Evolutionary conservation across 768 basidiomycete genomes (phyloP), one percentile per base, ranked within the genome.

Genomic region (Psilocybe subaeruginosa): DNA sequence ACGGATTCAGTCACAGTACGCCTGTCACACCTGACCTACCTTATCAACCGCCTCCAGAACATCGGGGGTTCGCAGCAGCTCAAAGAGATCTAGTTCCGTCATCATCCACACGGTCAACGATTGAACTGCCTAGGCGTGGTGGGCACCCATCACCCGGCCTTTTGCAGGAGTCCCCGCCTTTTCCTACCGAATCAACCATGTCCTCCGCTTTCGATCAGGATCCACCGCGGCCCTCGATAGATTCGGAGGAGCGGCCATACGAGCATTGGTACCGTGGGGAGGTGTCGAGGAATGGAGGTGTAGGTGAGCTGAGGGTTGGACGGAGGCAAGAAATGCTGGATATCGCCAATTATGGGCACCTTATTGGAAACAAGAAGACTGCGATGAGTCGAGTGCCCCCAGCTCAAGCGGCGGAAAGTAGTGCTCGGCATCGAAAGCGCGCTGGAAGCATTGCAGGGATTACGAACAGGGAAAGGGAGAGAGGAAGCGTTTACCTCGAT

Each of bases 211-310:
- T 75, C 43, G 69, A 65, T 8, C 76, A 79, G 23, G 79, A 78
- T 47, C 69, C 75, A 39, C 77, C 78, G n/a, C 82, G 91, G 47
- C 76, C 80, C 11, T 91, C 91, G 4, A 82, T 76, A 27, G 91
- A 93, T 23, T 92, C 91, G 4, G 91, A 92, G 62, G 92, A 94
- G 69, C 83, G 84, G 12, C 92, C 92, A 0, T 94, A 89, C 61
- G 91, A 94, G 67, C 92, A 95, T 68, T 94, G 92, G 92, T 95
- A 95, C 70, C 87, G 92, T 52, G 92, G 92, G 1, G 92, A 95
- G 66, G 84, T 92, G 4, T 88, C 92, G 11, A 82, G 92, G 51
- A 95, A 95, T 69, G 92, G 92, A 27, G 92, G 92, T n/a, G 91
- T 94, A 9, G 92, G 92, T 52, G 92, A 94, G 72, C 76, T 92